Evolutionary conservation across 345 rosid genomes (phyloP).

Genomic region (Nasturtium officinale): DNA sequence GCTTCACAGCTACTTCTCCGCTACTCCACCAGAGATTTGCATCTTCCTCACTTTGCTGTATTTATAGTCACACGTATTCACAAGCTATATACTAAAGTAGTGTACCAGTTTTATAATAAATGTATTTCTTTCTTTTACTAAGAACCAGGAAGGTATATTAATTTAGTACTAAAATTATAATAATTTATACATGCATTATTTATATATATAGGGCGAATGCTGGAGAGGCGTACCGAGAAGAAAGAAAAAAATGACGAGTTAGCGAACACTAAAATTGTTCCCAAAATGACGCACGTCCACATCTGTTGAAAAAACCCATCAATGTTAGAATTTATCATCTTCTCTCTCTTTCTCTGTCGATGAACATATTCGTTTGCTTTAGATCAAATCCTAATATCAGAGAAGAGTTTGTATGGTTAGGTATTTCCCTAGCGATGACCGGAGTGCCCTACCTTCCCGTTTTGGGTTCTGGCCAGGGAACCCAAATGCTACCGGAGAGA

Average conservation of each 20-base stretch:
- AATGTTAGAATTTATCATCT: constrained; percentile 27
- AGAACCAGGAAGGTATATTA: background rate
- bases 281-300: constrained; percentile 41
- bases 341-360: background rate
- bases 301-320: constrained; percentile 5
- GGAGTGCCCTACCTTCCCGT: constrained; percentile 17
- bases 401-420: constrained; percentile 40
- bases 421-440: constrained; percentile 31
- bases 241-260: background rate
- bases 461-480: constrained; percentile 36
- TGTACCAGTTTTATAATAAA: constrained; percentile 7
- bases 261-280: constrained; percentile 8
- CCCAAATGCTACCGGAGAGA: background rate
- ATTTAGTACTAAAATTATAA: too few relatives aligned
- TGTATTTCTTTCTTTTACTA: too few relatives aligned
- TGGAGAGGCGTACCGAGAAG: too few relatives aligned
- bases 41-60: constrained; percentile 1
- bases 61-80: constrained; percentile 4
- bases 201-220: background rate
- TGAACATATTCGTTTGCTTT: constrained; percentile 10
- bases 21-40: constrained; percentile 21
- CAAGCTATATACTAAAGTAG: background rate
- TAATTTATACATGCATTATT: background rate
- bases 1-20: constrained; percentile 38
- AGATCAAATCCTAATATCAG: background rate